Conservation (phyloP, 2,329 filamentous ascomycete species). For the Spiromastix sp. region DNA sequence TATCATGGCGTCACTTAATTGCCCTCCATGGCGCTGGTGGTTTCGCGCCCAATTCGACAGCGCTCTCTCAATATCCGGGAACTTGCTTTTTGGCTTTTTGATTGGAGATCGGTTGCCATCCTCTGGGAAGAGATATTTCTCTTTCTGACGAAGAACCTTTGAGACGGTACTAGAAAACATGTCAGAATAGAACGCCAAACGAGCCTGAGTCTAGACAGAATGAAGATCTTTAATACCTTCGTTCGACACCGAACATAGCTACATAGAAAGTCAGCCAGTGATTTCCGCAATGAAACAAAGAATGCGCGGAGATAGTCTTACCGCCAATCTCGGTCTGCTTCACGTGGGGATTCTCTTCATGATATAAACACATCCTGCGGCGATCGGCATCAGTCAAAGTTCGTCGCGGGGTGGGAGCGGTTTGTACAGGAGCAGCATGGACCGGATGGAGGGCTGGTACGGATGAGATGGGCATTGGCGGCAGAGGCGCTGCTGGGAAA, state of each 20-base stretch:
- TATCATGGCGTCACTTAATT: constrained; percentile 70
- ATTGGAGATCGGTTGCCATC: constrained; percentile 69
- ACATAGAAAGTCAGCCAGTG: constrained; percentile 23
- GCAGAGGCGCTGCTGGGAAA: constrained; percentile 51
- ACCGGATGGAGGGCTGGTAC: constrained; percentile 43
- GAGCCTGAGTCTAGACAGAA: too few species aligned
- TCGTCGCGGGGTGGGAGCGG: constrained; percentile 56
- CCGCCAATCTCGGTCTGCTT: constrained; percentile 96
- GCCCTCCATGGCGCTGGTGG: constrained; percentile 62
- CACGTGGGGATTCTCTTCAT: constrained; percentile 76
- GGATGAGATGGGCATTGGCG: constrained; percentile 37
- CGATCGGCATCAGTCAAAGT: constrained; percentile 88
- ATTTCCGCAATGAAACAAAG: constrained; percentile 1
- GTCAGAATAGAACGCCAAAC: constrained; percentile 7
- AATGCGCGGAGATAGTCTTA: too few species aligned
- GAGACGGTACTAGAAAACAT: constrained; percentile 72
- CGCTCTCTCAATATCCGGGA: constrained; percentile 83
- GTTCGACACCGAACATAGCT: constrained; percentile 89
- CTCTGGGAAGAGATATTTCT: constrained; percentile 79
- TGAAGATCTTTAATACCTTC: constrained; percentile 85
- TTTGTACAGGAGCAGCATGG: constrained; percentile 27
- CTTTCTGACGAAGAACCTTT: constrained; percentile 87
- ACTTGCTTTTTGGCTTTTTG: constrained; percentile 75
- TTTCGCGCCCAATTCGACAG: constrained; percentile 81
- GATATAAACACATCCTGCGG: constrained; percentile 85